Percentiles rank a stretch among this genome's conserved stretches.
Evolutionary conservation across 2,329 filamentous ascomycete species (phyloP).

Genomic region (Podosphaera xanthii): DNA sequence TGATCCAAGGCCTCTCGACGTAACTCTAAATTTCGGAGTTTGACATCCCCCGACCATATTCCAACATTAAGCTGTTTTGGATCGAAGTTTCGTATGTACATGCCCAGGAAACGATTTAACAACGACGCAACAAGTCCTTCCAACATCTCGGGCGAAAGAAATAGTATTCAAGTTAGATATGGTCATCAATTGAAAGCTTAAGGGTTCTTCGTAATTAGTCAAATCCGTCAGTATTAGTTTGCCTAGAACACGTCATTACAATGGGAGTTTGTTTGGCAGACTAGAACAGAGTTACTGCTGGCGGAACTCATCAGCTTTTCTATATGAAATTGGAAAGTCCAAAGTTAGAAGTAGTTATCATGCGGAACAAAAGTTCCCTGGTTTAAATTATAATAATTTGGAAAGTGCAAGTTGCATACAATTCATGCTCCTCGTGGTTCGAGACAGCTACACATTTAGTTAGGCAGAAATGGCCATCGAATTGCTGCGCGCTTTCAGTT

Average conservation of each 20-base stretch:
- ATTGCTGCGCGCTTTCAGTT: no score
- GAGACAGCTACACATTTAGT: no score
- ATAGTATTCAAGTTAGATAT: not conserved
- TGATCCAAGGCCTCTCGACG: slow-evolving; percentile 91
- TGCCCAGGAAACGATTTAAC: slow-evolving; percentile 96
- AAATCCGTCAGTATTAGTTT: not conserved
- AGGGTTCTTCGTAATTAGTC: not conserved
- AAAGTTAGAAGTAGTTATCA: no score
- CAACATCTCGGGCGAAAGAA: slow-evolving; percentile 46
- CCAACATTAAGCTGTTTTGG: slow-evolving; percentile 93
- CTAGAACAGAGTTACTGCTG: not conserved
- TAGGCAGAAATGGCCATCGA: no score
- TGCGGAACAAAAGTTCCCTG: no score
- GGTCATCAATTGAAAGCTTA: not conserved
- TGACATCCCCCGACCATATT: slow-evolving; percentile 97
- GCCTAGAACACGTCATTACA: not conserved
- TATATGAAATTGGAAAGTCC: no score
- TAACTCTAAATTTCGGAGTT: slow-evolving; percentile 76
- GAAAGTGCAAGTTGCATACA: no score
- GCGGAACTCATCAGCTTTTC: not conserved
- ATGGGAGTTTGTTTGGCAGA: not conserved
- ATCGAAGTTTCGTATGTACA: slow-evolving; percentile 99
- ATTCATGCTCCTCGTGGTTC: no score
- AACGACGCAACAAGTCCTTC: slow-evolving; percentile 91
- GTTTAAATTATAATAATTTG: no score